phyloP scores from a whole-genome alignment of 129 eudicot species.

The Rutidosis leptorrhynchoides region DNA sequence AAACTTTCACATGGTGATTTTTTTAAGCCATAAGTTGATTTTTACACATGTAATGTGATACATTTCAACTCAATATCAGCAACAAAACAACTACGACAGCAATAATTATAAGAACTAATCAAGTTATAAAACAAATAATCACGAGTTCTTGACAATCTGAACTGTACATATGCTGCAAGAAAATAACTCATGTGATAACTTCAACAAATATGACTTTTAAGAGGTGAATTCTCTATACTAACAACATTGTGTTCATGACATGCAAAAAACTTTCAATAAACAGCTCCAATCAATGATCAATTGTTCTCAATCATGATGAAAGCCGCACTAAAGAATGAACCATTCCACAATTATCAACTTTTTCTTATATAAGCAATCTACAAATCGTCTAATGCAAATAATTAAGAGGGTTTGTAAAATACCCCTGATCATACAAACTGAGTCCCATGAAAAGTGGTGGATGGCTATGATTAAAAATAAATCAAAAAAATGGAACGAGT shows the following conservation, averaged over 20 bases:
- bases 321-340: background rate
- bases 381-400: conserved; percentile 9
- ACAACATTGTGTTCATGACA: background rate
- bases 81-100: background rate
- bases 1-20: too few species aligned
- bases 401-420: conserved; percentile 16
- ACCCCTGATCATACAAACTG: conserved; percentile 20
- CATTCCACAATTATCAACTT: background rate
- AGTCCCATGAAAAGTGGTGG: conserved; percentile 7
- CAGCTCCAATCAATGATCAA: background rate
- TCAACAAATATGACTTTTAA: background rate
- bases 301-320: conserved; percentile 1
- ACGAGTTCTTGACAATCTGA: background rate
- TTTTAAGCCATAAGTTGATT: background rate
- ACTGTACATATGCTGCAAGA: background rate
- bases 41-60: background rate
- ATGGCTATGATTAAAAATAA: conserved; percentile 5
- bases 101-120: background rate
- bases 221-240: background rate
- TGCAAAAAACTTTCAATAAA: background rate
- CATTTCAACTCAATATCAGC: background rate
- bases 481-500: conserved; percentile 8
- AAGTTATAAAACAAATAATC: background rate
- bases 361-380: conserved; percentile 8
- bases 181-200: background rate